These are phyloP conservation scores for Sclerotinia minor DNA, from an alignment of 2,329 filamentous ascomycete species.

Conservation along the genomic window DNA sequence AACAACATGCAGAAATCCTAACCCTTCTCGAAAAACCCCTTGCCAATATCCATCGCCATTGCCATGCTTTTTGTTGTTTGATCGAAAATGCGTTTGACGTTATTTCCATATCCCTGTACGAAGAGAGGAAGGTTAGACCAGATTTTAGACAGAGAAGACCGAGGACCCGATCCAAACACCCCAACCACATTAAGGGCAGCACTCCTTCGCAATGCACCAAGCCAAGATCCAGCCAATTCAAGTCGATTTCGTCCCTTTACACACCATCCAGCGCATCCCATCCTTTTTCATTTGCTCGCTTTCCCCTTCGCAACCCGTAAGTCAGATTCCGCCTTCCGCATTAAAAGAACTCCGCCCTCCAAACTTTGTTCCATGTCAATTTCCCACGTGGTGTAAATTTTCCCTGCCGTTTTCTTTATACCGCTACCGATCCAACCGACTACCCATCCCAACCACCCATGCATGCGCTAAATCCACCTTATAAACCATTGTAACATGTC, in stretches of 20 bases:
- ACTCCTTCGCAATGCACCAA: slow-evolving; percentile 40
- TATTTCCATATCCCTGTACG: slow-evolving; percentile 21
- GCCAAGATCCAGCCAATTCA: slow-evolving; percentile 26
- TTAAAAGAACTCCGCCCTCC: slow-evolving; percentile 43
- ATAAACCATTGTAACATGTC: slow-evolving; percentile 37
- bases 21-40: slow-evolving; percentile 19
- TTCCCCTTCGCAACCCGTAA: slow-evolving; percentile 28
- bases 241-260: slow-evolving; percentile 25
- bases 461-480: slow-evolving; percentile 32
- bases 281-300: slow-evolving; percentile 29
- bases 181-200: slow-evolving; percentile 25
- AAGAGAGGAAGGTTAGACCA: slow-evolving; percentile 19
- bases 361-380: slow-evolving; percentile 31
- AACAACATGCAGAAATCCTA: slow-evolving; percentile 24
- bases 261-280: slow-evolving; percentile 28
- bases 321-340: slow-evolving; percentile 41
- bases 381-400: slow-evolving; percentile 37
- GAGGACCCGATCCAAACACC: slow-evolving; percentile 31
- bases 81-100: slow-evolving; percentile 21
- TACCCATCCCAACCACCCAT: slow-evolving; percentile 31
- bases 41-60: slow-evolving; percentile 24
- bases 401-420: slow-evolving; percentile 40
- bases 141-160: slow-evolving; percentile 25
- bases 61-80: slow-evolving; percentile 28
- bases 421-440: slow-evolving; percentile 31